Conservation (phyloP, 805 yeast genomes). For the Yamadazyma ubonensis region DNA sequence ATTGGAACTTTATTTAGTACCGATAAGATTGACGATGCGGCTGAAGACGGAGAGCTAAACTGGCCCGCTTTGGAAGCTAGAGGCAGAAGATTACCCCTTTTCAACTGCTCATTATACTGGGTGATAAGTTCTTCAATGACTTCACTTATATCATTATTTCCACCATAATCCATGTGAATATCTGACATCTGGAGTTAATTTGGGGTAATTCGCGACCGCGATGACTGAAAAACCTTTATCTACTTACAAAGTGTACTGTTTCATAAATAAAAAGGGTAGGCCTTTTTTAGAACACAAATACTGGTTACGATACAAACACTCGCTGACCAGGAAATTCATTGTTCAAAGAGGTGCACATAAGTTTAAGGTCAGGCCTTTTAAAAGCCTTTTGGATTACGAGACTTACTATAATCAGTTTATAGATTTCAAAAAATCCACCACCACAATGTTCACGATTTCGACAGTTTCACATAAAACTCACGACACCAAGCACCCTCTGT, state of each 20-base stretch:
- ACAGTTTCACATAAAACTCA: conserved; percentile 53
- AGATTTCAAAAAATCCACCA: conserved; percentile 18
- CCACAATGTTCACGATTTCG: conserved; percentile 48
- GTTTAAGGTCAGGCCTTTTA: not conserved
- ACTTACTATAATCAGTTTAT: conserved; percentile 11
- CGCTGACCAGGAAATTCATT: not conserved
- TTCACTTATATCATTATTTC: conserved; percentile 13
- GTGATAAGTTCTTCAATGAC: conserved; percentile 16
- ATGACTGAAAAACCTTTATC: not conserved
- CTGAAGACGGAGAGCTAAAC: not conserved
- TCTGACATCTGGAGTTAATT: not conserved
- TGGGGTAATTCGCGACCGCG: conserved; percentile 1
- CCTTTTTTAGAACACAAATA: too few relatives aligned
- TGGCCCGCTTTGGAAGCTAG: not conserved
- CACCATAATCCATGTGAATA: not conserved
- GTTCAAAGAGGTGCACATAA: conserved; percentile 6
- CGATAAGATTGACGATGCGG: conserved; percentile 8
- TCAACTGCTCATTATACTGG: conserved; percentile 14
- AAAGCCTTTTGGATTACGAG: not conserved
- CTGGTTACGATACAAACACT: too few relatives aligned
- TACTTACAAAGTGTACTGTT: not conserved
- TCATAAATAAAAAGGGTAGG: too few relatives aligned
- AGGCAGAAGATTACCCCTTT: not conserved
- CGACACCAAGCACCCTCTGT: conserved; percentile 57
- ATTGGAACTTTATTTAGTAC: conserved; percentile 10